Conservation (phyloP, 78 protist genomes). For the Diacronema lutheri region DNA sequence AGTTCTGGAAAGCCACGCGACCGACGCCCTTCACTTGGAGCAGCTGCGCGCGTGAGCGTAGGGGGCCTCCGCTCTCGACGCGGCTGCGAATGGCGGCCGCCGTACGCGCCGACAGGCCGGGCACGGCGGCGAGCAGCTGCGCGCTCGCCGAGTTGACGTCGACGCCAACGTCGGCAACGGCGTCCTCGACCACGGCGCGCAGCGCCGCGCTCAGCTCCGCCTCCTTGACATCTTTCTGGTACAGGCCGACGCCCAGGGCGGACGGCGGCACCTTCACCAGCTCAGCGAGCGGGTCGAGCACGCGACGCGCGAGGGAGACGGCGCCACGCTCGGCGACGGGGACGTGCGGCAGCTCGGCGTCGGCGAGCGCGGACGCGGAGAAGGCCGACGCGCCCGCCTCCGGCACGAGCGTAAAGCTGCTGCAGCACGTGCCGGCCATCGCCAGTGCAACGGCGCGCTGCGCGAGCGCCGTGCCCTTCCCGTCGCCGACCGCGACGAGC, state of each 20-base stretch:
- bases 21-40: background rate
- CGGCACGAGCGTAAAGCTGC: background rate
- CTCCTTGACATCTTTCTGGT: slow-evolving; percentile 13
- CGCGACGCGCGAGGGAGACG: slow-evolving; percentile 18
- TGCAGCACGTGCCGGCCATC: too few species aligned
- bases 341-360: background rate
- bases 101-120: background rate
- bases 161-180: slow-evolving; percentile 1
- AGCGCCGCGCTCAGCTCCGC: background rate
- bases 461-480: background rate
- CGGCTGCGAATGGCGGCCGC: background rate
- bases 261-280: background rate
- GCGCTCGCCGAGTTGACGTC: slow-evolving; percentile 12
- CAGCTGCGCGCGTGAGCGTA: background rate
- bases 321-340: background rate
- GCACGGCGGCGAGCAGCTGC: background rate
- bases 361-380: background rate
- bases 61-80: background rate
- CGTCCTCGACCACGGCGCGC: background rate
- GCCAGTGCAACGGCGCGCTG: too few species aligned
- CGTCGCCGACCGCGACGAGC: background rate
- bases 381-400: slow-evolving; percentile 1
- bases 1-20: background rate
- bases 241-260: slow-evolving; percentile 20
- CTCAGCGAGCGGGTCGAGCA: slow-evolving; percentile 28